These are phyloP conservation scores for Eucommia ulmoides DNA, from an alignment of 257 asterid genomes.

Conservation along the genomic window DNA sequence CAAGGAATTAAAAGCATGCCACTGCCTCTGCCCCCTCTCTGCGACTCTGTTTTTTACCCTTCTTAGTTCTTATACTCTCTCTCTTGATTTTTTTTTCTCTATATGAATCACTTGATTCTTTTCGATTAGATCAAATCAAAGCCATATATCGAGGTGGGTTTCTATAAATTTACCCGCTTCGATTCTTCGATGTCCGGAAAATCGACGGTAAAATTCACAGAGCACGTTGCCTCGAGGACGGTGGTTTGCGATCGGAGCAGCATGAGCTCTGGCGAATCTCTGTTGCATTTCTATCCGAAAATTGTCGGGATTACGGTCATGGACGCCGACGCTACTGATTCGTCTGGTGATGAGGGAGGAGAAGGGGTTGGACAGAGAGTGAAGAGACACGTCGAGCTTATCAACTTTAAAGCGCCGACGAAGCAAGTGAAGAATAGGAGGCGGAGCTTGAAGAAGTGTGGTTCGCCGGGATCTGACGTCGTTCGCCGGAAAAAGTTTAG, in stretches of 20 bases:
- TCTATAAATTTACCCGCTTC: background rate
- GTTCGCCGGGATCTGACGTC: constrained; percentile 15
- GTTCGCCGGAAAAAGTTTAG: constrained; percentile 36
- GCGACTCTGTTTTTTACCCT: background rate
- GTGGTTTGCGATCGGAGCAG: too few relatives aligned
- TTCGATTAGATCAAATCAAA: too few relatives aligned
- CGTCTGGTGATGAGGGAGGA: constrained; percentile 38
- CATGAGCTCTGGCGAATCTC: constrained; percentile 1
- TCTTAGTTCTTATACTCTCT: too few relatives aligned
- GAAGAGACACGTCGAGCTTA: constrained; percentile 48
- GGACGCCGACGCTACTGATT: too few relatives aligned
- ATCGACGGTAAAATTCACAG: constrained; percentile 22
- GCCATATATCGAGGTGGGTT: background rate
- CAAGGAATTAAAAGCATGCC: too few relatives aligned
- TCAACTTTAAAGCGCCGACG: constrained; percentile 16
- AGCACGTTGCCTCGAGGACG: constrained; percentile 40
- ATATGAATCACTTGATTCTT: too few relatives aligned
- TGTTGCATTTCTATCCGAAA: constrained; percentile 9
- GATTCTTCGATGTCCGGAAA: constrained; percentile 14
- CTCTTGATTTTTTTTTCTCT: too few relatives aligned
- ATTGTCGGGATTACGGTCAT: constrained; percentile 32
- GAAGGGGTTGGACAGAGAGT: constrained; percentile 16
- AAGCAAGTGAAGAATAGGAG: constrained; percentile 8
- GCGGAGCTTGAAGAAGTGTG: constrained; percentile 6
- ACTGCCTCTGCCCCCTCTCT: background rate